Base-by-base conservation (phyloP, 129 eudicot species). In the Pulicaria dysenterica region DNA sequence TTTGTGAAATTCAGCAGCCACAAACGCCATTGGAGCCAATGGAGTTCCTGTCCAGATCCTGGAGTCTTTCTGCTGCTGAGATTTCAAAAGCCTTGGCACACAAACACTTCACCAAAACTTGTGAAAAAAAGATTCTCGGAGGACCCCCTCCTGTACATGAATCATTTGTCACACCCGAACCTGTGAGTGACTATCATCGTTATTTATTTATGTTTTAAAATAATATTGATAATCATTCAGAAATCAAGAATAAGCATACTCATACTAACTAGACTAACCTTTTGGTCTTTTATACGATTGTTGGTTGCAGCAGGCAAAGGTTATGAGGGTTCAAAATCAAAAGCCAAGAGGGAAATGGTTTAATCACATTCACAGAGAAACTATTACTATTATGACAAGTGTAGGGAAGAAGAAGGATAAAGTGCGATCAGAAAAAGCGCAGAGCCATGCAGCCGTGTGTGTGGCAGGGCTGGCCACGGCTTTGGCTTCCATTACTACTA, bases 1-100 rank as follows among this genome's bases (percentile, higher is more conserved):
- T 80, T 43, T 70, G 49, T 70, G 31, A 24, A 24, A 65, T 86
- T 54, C 79, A 70, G 15, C 87, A 85, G 64, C 93, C 96, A 17
- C 74, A 89, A 51, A 94, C 97, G 34, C 97, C 98, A 12, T 71
- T 56, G 57, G 98, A 90, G 85, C 93, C 96, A 12, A 84, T 94
- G 93, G 96, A 94, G 69, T 94, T 90, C 70, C 61, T 94, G 77
- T 90, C 98, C 37, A 80, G 96, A 70, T 94, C 98, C 43, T 94
- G 96, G 95, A 90, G 95, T 61, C 58, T 87, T 42, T 90, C 96
- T 68, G 96, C 95, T 12, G 72, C 75, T 1, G 95, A 90, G 61
- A 81, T 90, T 58, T 87, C 96, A 5, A 85, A 84, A 79, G 96
- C 95, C 57, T 82, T 89, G 16, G 54, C 55, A 87, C 93, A 38